Evolutionary conservation across 83 land plant species (phyloP), one percentile per base, ranked within the genome.

Genomic region (Thuja plicata): DNA sequence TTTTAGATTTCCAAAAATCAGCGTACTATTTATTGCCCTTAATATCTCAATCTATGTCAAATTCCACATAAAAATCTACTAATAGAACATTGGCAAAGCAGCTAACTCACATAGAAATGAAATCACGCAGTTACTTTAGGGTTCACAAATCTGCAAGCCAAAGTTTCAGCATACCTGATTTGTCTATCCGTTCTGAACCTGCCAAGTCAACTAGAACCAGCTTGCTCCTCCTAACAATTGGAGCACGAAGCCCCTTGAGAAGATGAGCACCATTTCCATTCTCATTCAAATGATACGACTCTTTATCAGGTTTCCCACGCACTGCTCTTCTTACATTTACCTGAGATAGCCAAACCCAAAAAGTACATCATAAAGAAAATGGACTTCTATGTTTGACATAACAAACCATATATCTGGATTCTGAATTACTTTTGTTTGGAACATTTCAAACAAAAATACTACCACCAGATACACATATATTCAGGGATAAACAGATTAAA

Each of bases 171-270:
- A 2, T 84, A 97, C 99, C 99, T 92, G 99, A 96, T 81, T 97
- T 96, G 88, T 97, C 94, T 66, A 97, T 87, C 73, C 99, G 91
- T 82, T 97, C 99, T 81, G 99, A 97, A 86, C 97, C 99, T 37
- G 99, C 99, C 37, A 97, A 92, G 89, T 97, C 99, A 54, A 97
- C 99, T 35, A 97, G 91, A 88, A 97, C 94, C 60, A 97, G 90
- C 88, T 97, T 97, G 93, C 99, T 94, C 88, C 93, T 97, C n/a
- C 97, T 91, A 30, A 96, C 90, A 32, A 93, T 87, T 1, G 97
- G 95, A n/a, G 95, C 92, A 78, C 91, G 92, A 13, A 90, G 90
- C 78, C 93, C 87, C 87, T 89, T 94, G 9, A 77, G 89, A 57
- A 91, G 35, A 35, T 90, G 90, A 45, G 91, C 88, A 45, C 89